Percentiles rank a stretch among this genome's conserved stretches.
Evolutionary conservation across 2,329 filamentous ascomycete genomes (phyloP).

Genomic region (Cordyceps cicadae): DNA sequence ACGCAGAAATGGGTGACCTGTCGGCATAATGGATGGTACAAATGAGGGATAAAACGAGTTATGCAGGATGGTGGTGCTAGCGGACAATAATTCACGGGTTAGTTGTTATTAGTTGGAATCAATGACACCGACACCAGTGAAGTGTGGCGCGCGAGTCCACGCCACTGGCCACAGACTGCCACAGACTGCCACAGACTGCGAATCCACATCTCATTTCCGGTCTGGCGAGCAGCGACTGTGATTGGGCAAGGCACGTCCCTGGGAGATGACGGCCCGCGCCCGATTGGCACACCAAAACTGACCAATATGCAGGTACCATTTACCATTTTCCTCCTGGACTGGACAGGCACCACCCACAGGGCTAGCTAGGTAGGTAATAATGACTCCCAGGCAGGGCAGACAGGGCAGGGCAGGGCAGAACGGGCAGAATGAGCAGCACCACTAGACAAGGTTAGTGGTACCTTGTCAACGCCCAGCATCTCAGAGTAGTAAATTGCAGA

Average conservation of each 20-base stretch:
- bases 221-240: not conserved
- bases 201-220: constrained; percentile 9
- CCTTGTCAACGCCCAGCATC: not conserved
- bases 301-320: constrained; percentile 8
- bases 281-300: constrained; percentile 7
- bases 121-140: not conserved
- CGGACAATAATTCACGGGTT: not conserved
- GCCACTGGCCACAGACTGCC: not conserved
- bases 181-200: too few species aligned
- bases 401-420: too few species aligned
- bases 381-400: not conserved
- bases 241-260: not conserved
- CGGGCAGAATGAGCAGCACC: not conserved
- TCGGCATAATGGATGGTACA: not conserved
- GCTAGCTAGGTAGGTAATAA: not conserved
- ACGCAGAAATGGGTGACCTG: not conserved
- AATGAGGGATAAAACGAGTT: not conserved
- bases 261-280: constrained; percentile 11
- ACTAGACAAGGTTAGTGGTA: too few species aligned
- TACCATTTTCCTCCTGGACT: not conserved
- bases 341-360: not conserved
- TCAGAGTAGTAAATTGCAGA: not conserved
- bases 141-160: not conserved
- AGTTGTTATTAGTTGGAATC: not conserved
- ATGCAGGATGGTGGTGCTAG: too few species aligned